Conservation (phyloP, 306 rosid species). For the Oxytropis ochrocephala region DNA sequence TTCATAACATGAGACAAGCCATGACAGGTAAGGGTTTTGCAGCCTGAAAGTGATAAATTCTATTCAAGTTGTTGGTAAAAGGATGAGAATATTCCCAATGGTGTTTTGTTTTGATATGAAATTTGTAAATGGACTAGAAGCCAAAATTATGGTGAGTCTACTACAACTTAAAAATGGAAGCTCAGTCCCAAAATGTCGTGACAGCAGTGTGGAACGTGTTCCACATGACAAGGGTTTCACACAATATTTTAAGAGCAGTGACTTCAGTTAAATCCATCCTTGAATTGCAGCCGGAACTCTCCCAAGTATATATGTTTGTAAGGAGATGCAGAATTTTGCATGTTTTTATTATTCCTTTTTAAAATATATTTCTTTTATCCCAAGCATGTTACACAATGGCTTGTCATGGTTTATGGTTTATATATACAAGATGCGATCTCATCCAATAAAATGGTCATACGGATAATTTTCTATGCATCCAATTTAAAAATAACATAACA, state of each 20-base stretch:
- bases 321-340: neutral
- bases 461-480: no score
- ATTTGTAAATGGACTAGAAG: neutral
- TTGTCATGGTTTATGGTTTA: no score
- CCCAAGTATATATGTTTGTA: neutral
- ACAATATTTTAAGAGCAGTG: neutral
- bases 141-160: conserved; percentile 15
- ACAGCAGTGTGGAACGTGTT: neutral
- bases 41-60: neutral
- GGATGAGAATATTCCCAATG: conserved; percentile 17
- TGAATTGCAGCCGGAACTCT: neutral
- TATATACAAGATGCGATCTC: no score
- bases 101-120: neutral
- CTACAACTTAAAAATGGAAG: neutral
- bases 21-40: neutral
- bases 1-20: no score
- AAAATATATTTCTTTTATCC: no score
- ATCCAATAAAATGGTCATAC: no score
- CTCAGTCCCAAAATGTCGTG: conserved; percentile 17
- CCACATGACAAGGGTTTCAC: conserved; percentile 2
- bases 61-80: neutral
- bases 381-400: no score
- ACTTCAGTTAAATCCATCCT: conserved; percentile 5
- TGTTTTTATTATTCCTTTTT: neutral
- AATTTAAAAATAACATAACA: no score